Percentiles rank a stretch among this genome's conserved stretches.
Evolutionary conservation across 345 rosid species (phyloP).

Genomic region (Boechera stricta): DNA sequence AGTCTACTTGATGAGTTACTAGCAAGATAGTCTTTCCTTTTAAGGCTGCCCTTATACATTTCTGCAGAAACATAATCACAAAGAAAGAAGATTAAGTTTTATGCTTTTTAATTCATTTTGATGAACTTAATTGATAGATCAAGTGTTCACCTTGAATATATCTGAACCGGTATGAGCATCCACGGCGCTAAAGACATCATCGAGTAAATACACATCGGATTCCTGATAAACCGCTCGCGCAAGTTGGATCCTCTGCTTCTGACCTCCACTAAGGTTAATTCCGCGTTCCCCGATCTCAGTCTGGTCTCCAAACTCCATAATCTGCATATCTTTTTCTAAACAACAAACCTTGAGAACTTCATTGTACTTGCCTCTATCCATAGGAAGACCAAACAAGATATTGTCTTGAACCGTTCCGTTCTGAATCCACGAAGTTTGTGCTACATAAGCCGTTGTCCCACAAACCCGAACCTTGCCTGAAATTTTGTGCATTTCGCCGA

Average conservation of each 20-base stretch:
- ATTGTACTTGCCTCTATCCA: constrained; percentile 62
- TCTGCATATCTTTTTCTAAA: constrained; percentile 86
- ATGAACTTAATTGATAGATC: not conserved
- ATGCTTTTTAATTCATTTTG: not conserved
- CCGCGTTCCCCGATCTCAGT: constrained; percentile 99
- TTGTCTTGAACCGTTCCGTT: constrained; percentile 91
- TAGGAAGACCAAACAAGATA: constrained; percentile 84
- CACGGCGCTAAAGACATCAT: constrained; percentile 95
- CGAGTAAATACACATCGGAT: constrained; percentile 85
- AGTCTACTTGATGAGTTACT: constrained; percentile 97
- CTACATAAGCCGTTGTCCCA: constrained; percentile 89
- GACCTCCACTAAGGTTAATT: constrained; percentile 97
- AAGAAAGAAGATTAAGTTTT: constrained; percentile 25
- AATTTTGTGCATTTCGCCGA: constrained; percentile 95
- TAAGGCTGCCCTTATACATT: constrained; percentile 87
- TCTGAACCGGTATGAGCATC: constrained; percentile 98
- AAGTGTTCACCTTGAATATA: constrained; percentile 70
- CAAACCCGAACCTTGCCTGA: constrained; percentile 82
- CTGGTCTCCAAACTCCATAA: constrained; percentile 96
- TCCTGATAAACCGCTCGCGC: constrained; percentile 97
- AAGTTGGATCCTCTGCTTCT: constrained; percentile 93
- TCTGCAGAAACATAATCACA: constrained; percentile 49
- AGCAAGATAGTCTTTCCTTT: constrained; percentile 85
- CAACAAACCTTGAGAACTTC: constrained; percentile 84
- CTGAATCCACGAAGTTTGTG: constrained; percentile 96